Evolutionary conservation across 306 rosid genomes (phyloP), one percentile per base, ranked within the genome.

Genomic region (Fragaria ananassa): DNA sequence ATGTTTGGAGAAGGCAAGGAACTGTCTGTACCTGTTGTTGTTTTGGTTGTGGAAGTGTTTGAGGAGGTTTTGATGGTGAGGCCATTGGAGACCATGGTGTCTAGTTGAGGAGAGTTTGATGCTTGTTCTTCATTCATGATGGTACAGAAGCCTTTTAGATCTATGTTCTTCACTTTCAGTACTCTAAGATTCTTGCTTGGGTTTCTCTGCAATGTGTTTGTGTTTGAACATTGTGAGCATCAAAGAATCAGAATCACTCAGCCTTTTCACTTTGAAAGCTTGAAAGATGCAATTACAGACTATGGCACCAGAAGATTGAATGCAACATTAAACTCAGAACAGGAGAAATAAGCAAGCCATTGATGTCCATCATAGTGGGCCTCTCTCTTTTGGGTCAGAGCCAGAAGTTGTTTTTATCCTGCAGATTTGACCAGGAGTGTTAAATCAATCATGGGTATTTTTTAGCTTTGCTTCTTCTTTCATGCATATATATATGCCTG

Each of bases 21-120:
- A 54, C 76, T 68, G 70, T 57, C 85, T 41, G 58, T 57, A 44
- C 69, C 68, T 73, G 68, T 29, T 29, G 68, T 31, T 63, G 68
- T 41, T 8, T 80, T 46, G 31, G 35, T 71, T 51, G 80, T 74
- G 74, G 75, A 49, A 62, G 63, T 71, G 75, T 57, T 12, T 74
- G 80, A 75, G 65, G 81, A 56, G 65, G 75, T 89, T 83, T 89
- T 92, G 67, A 92, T 83, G 57, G 85, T 89, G 31, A 92, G 95
- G 8, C 74, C 76, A 68, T 54, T 81, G 65, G 89, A 78, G 31
- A 83, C 42, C 77, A 74, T 58, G 41, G 77, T 25, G 68, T 74
- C 77, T 41, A 58, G 27, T 39, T 41, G 41, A 18, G 47, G 35
- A 73, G 44, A 57, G 1, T 86, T 76, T 74, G 74, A 37, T 27